phyloP scores from a whole-genome alignment of 495 filamentous ascomycete species.

The Talaromyces adpressus region DNA sequence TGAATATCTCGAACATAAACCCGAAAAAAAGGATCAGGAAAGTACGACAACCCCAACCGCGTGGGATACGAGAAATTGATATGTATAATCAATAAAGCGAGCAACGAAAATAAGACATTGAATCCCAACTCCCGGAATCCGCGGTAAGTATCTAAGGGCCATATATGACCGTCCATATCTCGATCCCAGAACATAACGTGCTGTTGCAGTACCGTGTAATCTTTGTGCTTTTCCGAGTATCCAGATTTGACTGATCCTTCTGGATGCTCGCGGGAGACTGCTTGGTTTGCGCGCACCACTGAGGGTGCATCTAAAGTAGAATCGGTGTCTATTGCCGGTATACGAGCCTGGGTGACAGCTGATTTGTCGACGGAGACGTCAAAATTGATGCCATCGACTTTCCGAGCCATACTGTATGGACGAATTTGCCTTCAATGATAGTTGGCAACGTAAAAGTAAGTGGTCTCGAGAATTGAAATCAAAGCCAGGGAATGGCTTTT shows the following conservation, averaged over 20 bases:
- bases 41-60: constrained; percentile 15
- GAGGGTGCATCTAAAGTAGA: neutral
- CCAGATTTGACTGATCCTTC: neutral
- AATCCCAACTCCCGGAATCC: constrained; percentile 49
- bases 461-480: neutral
- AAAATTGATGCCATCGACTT: neutral
- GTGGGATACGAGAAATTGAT: constrained; percentile 46
- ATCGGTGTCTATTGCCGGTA: neutral
- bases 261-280: neutral
- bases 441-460: neutral
- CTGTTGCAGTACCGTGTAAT: constrained; percentile 39
- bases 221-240: neutral
- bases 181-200: constrained; percentile 48
- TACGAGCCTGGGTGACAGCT: neutral
- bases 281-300: neutral
- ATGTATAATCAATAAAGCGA: constrained; percentile 42
- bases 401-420: neutral
- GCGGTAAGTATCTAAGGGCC: constrained; percentile 43
- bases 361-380: constrained; percentile 1
- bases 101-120: constrained; percentile 34
- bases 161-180: constrained; percentile 45
- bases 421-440: neutral
- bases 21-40: constrained; percentile 46
- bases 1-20: constrained; percentile 43
- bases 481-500: neutral